These are phyloP conservation scores for Pythium guiyangense DNA, from an alignment of 352 stramenopile species.

Conservation along the genomic window DNA sequence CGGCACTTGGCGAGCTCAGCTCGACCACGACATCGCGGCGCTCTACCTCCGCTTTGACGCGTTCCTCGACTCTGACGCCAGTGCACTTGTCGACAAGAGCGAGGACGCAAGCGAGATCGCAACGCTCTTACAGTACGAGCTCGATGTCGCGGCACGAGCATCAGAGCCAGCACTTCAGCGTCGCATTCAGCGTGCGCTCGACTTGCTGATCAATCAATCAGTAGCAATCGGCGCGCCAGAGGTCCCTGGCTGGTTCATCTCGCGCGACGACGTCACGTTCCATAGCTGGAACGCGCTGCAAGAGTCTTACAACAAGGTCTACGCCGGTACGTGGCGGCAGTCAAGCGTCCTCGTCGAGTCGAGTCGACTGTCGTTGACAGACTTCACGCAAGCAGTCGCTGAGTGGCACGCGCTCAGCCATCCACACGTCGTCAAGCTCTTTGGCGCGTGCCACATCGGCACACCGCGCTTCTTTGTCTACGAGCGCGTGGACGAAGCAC, in stretches of 20 bases:
- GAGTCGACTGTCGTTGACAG: neutral
- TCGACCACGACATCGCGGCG: too few relatives aligned
- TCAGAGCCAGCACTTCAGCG: neutral
- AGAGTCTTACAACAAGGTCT: neutral
- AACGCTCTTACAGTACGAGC: neutral
- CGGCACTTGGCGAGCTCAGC: too few relatives aligned
- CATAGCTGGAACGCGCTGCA: neutral
- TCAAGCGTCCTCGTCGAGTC: conserved; percentile 2
- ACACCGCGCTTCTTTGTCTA: neutral
- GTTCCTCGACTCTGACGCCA: too few relatives aligned
- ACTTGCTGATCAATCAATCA: neutral
- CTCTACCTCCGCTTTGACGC: too few relatives aligned
- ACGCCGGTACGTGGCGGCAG: conserved; percentile 4
- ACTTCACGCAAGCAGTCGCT: neutral
- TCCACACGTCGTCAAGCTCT: conserved; percentile 8
- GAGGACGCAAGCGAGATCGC: neutral
- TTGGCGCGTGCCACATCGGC: neutral
- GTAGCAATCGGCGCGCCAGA: neutral
- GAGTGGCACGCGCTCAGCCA: conserved; percentile 9
- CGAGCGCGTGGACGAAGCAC: neutral
- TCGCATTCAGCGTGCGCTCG: neutral
- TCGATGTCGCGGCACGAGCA: neutral
- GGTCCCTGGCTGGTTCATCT: neutral
- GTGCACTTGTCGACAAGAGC: too few relatives aligned
- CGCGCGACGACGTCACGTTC: conserved; percentile 1